These are phyloP conservation scores for Aspergillus sergii DNA, from an alignment of 2,329 filamentous ascomycete species.

Conservation along the genomic window DNA sequence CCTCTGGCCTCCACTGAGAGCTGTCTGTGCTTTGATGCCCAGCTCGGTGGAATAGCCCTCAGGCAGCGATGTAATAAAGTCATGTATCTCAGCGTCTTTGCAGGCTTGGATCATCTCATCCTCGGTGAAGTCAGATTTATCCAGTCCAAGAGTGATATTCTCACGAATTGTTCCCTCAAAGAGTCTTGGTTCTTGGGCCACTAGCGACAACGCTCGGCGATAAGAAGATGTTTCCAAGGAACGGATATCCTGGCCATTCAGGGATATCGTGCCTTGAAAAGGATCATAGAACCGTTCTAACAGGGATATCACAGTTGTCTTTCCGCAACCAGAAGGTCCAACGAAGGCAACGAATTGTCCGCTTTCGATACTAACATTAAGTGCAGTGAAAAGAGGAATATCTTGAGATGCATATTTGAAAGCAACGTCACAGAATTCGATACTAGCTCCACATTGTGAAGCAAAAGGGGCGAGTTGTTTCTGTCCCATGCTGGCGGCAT, in stretches of 20 bases:
- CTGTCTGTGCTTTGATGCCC: conserved; percentile 51
- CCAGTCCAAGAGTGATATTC: conserved; percentile 52
- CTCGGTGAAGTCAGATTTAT: conserved; percentile 34
- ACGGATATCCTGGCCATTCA: conserved; percentile 37
- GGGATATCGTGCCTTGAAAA: conserved; percentile 41
- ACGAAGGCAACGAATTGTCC: conserved; percentile 61
- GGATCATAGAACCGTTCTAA: conserved; percentile 71
- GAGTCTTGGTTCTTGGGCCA: conserved; percentile 48
- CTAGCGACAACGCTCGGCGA: conserved; percentile 35
- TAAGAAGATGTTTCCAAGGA: conserved; percentile 33
- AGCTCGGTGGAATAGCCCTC: conserved; percentile 54
- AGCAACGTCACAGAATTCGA: conserved; percentile 36
- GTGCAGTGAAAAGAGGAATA: conserved; percentile 31
- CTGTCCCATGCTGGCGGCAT: background rate
- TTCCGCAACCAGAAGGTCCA: conserved; percentile 60
- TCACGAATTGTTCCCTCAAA: conserved; percentile 51
- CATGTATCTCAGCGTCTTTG: conserved; percentile 55
- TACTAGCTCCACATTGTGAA: background rate
- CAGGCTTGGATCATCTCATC: conserved; percentile 52
- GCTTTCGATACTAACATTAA: conserved; percentile 42
- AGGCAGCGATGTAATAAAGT: conserved; percentile 56
- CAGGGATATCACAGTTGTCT: conserved; percentile 69
- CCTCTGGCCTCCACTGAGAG: conserved; percentile 58
- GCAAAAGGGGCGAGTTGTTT: background rate
- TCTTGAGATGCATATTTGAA: conserved; percentile 42